Evolutionary conservation across 169 alveolate genomes (phyloP).

Genomic region (Plasmodium vivax): DNA sequence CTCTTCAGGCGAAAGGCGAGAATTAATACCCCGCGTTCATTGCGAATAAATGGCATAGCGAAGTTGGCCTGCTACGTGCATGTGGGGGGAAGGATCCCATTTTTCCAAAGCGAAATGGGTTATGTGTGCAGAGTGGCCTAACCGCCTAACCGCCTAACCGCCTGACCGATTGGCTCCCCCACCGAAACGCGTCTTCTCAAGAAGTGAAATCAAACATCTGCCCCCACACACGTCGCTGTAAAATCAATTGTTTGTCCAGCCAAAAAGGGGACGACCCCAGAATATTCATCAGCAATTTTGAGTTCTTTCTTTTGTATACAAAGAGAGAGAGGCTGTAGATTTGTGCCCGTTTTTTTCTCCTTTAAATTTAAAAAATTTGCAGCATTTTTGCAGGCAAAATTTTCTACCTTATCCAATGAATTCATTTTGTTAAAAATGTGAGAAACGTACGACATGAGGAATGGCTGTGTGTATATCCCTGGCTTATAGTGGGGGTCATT

Average conservation of each 20-base stretch:
- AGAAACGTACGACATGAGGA: slow-evolving; percentile 76
- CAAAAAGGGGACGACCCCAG: slow-evolving; percentile 82
- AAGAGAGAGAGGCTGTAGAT: background rate
- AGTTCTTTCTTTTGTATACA: slow-evolving; percentile 16
- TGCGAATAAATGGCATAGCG: background rate
- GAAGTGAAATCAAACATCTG: background rate
- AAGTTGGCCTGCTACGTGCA: background rate
- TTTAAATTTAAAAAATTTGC: slow-evolving; percentile 77
- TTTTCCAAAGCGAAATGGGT: background rate
- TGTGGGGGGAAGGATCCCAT: background rate
- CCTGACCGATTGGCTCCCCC: background rate
- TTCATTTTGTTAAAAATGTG: slow-evolving; percentile 75
- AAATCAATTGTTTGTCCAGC: slow-evolving; percentile 76
- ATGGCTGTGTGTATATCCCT: slow-evolving; percentile 86
- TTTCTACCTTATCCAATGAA: slow-evolving; percentile 78
- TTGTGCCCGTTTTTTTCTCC: slow-evolving; percentile 34
- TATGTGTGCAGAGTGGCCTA: background rate
- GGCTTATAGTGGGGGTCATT: slow-evolving; percentile 78
- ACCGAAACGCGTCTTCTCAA: background rate
- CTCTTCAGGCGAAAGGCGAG: background rate
- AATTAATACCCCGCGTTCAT: background rate
- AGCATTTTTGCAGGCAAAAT: slow-evolving; percentile 81
- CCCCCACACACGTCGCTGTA: slow-evolving; percentile 28
- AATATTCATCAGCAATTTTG: slow-evolving; percentile 57
- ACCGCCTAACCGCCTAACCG: background rate